Conservation (phyloP, 2,329 filamentous ascomycete species). For the Alternaria rosae region DNA sequence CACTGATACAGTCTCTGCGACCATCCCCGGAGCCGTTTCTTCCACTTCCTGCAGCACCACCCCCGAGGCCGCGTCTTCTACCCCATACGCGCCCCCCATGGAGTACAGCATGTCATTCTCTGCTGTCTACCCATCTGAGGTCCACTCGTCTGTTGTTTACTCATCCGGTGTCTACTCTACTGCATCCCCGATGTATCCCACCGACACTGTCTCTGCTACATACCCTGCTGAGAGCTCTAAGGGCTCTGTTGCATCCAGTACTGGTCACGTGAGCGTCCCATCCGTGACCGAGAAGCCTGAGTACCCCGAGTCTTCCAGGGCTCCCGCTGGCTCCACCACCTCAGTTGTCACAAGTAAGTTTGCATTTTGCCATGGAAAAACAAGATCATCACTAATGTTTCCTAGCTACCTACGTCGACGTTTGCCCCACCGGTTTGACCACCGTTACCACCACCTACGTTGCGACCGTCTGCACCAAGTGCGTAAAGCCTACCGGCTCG, state of each 20-base stretch:
- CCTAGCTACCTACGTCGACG: constrained; percentile 42
- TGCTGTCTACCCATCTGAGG: background rate
- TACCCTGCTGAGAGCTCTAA: constrained; percentile 10
- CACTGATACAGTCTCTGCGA: constrained; percentile 9
- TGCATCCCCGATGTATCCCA: constrained; percentile 2
- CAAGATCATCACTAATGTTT: background rate
- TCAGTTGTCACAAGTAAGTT: constrained; percentile 32
- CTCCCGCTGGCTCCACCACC: constrained; percentile 20
- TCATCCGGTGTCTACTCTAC: background rate
- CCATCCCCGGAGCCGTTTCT: background rate
- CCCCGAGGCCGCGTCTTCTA: constrained; percentile 20
- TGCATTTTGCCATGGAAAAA: too few relatives aligned
- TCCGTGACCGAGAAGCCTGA: constrained; percentile 26
- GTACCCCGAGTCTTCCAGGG: constrained; percentile 17
- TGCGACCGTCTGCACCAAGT: constrained; percentile 36
- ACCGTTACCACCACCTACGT: constrained; percentile 43
- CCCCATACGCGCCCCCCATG: constrained; percentile 13
- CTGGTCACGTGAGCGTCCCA: constrained; percentile 13
- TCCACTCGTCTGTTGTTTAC: background rate
- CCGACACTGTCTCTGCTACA: constrained; percentile 1
- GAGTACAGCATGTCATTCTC: constrained; percentile 1
- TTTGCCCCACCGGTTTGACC: constrained; percentile 47
- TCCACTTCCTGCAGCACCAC: constrained; percentile 1
- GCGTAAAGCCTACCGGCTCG: constrained; percentile 26
- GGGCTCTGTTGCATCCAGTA: constrained; percentile 11